phyloP scores from a whole-genome alignment of 345 rosid species.

The Aquilaria malaccensis region DNA sequence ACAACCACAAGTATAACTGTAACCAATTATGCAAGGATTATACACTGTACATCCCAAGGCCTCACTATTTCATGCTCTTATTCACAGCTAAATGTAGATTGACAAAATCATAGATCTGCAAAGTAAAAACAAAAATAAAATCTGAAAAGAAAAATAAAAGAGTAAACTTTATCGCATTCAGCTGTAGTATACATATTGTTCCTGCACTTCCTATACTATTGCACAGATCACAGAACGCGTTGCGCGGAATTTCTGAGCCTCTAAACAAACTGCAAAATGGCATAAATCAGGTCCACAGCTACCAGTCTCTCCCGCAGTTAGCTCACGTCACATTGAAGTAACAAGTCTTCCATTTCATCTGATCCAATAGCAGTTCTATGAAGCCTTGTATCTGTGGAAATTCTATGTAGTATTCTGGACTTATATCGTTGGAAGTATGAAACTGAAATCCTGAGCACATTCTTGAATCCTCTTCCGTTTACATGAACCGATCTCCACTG shows the following conservation, averaged over 20 bases:
- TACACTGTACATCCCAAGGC: slow-evolving; percentile 36
- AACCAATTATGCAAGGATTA: slow-evolving; percentile 25
- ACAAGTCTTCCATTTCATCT: slow-evolving; percentile 8
- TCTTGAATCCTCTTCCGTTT: slow-evolving; percentile 17
- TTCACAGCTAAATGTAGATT: slow-evolving; percentile 29
- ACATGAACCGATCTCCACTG: slow-evolving; percentile 49
- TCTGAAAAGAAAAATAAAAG: slow-evolving; percentile 14
- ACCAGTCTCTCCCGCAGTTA: slow-evolving; percentile 10
- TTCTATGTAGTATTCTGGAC: slow-evolving; percentile 14
- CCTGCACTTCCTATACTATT: slow-evolving; percentile 7
- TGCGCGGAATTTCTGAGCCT: slow-evolving; percentile 6
- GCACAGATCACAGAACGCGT: slow-evolving; percentile 3
- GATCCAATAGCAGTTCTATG: background rate
- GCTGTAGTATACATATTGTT: slow-evolving; percentile 14
- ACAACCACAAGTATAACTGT: slow-evolving; percentile 9
- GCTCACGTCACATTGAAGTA: slow-evolving; percentile 7
- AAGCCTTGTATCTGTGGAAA: slow-evolving; percentile 10
- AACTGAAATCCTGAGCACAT: background rate
- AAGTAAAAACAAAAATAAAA: slow-evolving; percentile 23
- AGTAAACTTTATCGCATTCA: slow-evolving; percentile 16
- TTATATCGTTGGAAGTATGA: slow-evolving; percentile 1
- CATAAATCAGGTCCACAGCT: background rate
- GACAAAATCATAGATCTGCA: slow-evolving; percentile 4
- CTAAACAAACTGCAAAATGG: slow-evolving; percentile 13
- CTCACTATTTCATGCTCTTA: slow-evolving; percentile 19